phyloP scores from a whole-genome alignment of 257 asterid species.

The Nemophila menziesii region DNA sequence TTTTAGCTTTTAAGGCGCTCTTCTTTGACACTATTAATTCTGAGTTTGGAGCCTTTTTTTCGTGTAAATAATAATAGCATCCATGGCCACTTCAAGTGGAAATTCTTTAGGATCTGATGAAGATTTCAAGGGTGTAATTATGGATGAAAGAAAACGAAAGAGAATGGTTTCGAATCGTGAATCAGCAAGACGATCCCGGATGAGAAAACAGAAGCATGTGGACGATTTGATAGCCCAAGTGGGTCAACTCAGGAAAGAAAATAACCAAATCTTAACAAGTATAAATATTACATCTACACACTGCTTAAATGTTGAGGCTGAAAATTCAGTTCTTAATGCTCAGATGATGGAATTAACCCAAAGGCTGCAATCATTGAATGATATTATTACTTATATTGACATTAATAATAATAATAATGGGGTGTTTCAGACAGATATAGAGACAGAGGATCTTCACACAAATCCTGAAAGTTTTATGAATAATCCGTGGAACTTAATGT shows the following conservation, averaged over 20 bases:
- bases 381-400: slow-evolving; percentile 38
- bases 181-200: slow-evolving; percentile 79
- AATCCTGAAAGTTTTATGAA: slow-evolving; percentile 26
- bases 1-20: not conserved
- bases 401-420: slow-evolving; percentile 13
- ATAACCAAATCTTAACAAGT: slow-evolving; percentile 26
- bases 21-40: too few relatives aligned
- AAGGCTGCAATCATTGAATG: slow-evolving; percentile 53
- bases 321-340: slow-evolving; percentile 64
- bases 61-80: not conserved
- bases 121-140: slow-evolving; percentile 17
- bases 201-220: slow-evolving; percentile 75
- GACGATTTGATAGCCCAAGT: slow-evolving; percentile 56
- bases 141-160: slow-evolving; percentile 61
- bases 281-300: slow-evolving; percentile 36
- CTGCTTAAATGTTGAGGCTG: slow-evolving; percentile 42
- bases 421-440: slow-evolving; percentile 19
- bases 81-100: slow-evolving; percentile 61
- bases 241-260: slow-evolving; percentile 39
- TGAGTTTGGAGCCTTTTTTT: too few relatives aligned
- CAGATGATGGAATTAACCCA: slow-evolving; percentile 70
- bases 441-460: slow-evolving; percentile 22
- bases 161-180: slow-evolving; percentile 88
- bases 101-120: slow-evolving; percentile 53
- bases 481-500: slow-evolving; percentile 47